Base-by-base conservation (phyloP, 1,284 basidiomycete genomes). In the Thecaphora thlaspeos region DNA sequence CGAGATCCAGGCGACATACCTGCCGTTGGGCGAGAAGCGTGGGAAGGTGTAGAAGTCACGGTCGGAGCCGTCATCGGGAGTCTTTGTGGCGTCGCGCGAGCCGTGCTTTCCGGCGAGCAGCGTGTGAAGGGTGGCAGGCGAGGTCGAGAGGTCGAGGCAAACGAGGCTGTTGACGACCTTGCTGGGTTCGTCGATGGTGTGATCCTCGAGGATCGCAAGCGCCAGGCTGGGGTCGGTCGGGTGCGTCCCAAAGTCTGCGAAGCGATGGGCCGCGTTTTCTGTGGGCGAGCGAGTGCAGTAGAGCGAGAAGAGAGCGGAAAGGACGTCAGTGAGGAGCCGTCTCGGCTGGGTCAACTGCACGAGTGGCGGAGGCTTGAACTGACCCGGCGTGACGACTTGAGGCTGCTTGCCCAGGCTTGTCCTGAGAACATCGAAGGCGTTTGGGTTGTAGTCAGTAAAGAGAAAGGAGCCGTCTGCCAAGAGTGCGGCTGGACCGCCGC, bases 31-130 rank as follows among this genome's bases (percentile, higher is more conserved):
- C 21, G 86, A 87, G 77, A 89, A 87, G 23, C 77, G 80, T 0
- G 87, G 84, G 1, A 81, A 65, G 5, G 72, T 81, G 68, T 88
- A 88, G 75, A 88, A 88, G 71, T 88, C 86, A 3, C 83, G 82
- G 14, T 53, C 49, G 36, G 46, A 46, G 18, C 46, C 19, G 15
- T 49, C n/a, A 80, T 77, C 7, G 82, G 76, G 26, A 4, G 5
- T 34, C 32, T 7, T 34, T 14, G 32, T 34, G 86, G 75, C 10
- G 80, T 72, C 18, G 78, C 65, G 19, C 85, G 69, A 10, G 9
- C 1, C 79, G 76, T 73, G 22, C 63, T 62, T 9, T 80, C 62
- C 62, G 14, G 54, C 44, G 32, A 57, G 32, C 32, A 64, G 48
- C 19, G 48, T 58, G 34, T 58, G 49, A 5, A 66, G 43, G 23